phyloP scores from a whole-genome alignment of 768 basidiomycete genomes.

The Termitomyces sp. region DNA sequence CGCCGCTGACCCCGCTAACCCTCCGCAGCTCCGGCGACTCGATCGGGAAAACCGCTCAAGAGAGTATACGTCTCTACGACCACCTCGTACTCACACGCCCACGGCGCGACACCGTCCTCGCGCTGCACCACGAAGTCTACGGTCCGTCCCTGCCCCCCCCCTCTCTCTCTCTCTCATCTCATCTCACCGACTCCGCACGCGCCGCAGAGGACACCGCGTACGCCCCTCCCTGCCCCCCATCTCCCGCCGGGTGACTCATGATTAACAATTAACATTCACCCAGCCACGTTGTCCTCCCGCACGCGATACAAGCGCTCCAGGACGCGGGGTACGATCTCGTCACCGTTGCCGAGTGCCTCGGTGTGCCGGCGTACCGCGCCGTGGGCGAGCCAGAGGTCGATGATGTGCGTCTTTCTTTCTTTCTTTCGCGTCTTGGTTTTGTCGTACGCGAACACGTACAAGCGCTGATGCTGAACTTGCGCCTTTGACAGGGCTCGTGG shows the following conservation, averaged over 20 bases:
- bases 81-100: slow-evolving; percentile 15
- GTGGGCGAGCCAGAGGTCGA: background rate
- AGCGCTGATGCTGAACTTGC: background rate
- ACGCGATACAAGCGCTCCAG: slow-evolving; percentile 22
- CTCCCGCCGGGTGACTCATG: too few relatives aligned
- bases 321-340: slow-evolving; percentile 30
- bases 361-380: slow-evolving; percentile 24
- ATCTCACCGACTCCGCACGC: too few relatives aligned
- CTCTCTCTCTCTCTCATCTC: too few relatives aligned
- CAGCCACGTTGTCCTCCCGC: slow-evolving; percentile 18
- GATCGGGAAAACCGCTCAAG: slow-evolving; percentile 15
- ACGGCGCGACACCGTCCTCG: slow-evolving; percentile 22
- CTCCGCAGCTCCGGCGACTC: slow-evolving; percentile 23
- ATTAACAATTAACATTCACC: too few relatives aligned
- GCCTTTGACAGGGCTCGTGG: slow-evolving; percentile 1
- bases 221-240: background rate
- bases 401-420: background rate
- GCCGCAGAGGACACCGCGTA: background rate
- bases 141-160: slow-evolving; percentile 9
- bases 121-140: slow-evolving; percentile 30
- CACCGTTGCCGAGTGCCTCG: slow-evolving; percentile 34
- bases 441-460: too few relatives aligned
- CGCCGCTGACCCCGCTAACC: background rate
- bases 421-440: too few relatives aligned
- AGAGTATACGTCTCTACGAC: slow-evolving; percentile 20